These are phyloP conservation scores for Hygrophila difformis DNA, from an alignment of 257 asterid species.

Conservation along the genomic window DNA sequence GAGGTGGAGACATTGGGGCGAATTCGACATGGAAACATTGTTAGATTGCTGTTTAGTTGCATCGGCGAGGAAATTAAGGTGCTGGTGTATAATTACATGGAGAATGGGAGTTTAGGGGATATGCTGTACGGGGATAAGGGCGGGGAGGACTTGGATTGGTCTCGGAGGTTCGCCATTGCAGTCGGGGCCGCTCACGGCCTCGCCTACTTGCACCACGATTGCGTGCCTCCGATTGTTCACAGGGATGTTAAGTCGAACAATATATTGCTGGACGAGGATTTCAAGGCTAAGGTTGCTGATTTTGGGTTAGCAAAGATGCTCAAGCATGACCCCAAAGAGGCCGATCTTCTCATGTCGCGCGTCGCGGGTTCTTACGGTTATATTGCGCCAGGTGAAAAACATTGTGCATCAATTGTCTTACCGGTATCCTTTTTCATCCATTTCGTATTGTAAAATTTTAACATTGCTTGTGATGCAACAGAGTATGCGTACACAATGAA, in stretches of 20 bases:
- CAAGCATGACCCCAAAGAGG: conserved; percentile 71
- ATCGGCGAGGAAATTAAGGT: conserved; percentile 73
- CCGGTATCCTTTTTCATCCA: neutral
- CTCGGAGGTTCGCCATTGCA: conserved; percentile 65
- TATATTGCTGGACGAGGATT: conserved; percentile 47
- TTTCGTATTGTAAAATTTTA: neutral
- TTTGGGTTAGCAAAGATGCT: conserved; percentile 87
- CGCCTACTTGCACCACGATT: conserved; percentile 82
- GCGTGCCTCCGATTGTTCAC: conserved; percentile 76
- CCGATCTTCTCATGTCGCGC: conserved; percentile 89
- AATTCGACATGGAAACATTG: conserved; percentile 76
- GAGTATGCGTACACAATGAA: conserved; percentile 82
- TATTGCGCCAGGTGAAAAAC: conserved; percentile 69
- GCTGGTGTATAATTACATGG: conserved; percentile 74
- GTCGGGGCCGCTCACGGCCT: conserved; percentile 78
- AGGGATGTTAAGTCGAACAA: conserved; percentile 29
- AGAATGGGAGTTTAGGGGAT: conserved; percentile 81
- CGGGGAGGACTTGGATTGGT: conserved; percentile 79
- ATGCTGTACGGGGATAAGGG: conserved; percentile 82
- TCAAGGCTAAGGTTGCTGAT: conserved; percentile 84
- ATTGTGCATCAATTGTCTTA: too few species aligned
- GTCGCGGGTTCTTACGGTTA: conserved; percentile 88
- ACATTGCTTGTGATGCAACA: conserved; percentile 12
- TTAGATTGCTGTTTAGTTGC: conserved; percentile 66
- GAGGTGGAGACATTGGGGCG: conserved; percentile 82